phyloP scores from a whole-genome alignment of 2,329 filamentous ascomycete species.

The Neonectria faginata region DNA sequence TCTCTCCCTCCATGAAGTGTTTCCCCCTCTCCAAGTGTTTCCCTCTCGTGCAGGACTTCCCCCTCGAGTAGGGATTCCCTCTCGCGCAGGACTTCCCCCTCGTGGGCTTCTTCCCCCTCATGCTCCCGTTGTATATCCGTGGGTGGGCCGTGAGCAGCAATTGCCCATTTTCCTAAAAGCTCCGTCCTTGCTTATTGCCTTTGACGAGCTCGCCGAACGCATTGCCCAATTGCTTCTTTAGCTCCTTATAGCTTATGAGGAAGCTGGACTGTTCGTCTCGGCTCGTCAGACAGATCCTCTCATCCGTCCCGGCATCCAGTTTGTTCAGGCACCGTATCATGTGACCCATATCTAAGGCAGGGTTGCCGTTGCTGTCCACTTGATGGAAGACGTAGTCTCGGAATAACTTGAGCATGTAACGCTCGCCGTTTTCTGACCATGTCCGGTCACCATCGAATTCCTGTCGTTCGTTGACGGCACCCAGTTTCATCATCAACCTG shows the following conservation, averaged over 20 bases:
- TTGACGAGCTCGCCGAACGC: constrained; percentile 71
- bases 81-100: background rate
- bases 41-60: background rate
- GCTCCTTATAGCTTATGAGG: constrained; percentile 88
- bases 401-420: constrained; percentile 94
- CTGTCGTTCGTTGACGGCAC: constrained; percentile 87
- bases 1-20: constrained; percentile 1
- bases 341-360: constrained; percentile 88
- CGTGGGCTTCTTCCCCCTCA: constrained; percentile 3
- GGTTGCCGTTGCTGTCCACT: constrained; percentile 85
- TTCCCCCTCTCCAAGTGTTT: background rate
- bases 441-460: constrained; percentile 81
- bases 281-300: constrained; percentile 86
- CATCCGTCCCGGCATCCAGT: constrained; percentile 88
- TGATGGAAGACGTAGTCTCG: constrained; percentile 98
- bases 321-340: constrained; percentile 90
- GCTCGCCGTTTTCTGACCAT: constrained; percentile 94
- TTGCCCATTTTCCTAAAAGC: constrained; percentile 48
- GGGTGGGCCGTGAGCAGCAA: background rate
- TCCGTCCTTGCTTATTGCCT: constrained; percentile 52
- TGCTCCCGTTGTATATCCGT: background rate
- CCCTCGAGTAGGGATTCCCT: constrained; percentile 8
- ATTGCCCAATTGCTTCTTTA: constrained; percentile 74
- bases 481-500: constrained; percentile 83
- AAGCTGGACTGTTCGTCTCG: constrained; percentile 92